These are phyloP conservation scores for Hypoxylon crocopeplum DNA, from an alignment of 495 filamentous ascomycete genomes.

Conservation along the genomic window DNA sequence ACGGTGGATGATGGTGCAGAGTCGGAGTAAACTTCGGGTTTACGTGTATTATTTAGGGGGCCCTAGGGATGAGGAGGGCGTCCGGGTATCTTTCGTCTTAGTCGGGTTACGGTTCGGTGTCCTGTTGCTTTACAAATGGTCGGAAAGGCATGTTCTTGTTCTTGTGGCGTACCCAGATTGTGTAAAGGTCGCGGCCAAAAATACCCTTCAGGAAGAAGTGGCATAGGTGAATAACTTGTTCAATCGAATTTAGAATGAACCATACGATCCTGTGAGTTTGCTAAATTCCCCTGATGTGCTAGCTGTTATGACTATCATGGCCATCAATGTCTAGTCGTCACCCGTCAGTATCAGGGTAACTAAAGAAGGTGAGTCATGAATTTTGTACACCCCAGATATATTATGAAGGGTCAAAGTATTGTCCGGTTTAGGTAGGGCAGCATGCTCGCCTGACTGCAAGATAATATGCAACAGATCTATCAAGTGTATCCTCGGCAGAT, in stretches of 20 bases:
- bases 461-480: slow-evolving; percentile 2
- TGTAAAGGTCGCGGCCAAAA: slow-evolving; percentile 8
- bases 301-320: no score
- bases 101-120: slow-evolving; percentile 20
- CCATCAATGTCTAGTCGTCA: no score
- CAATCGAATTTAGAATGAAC: no score
- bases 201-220: slow-evolving; percentile 6
- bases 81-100: slow-evolving; percentile 10
- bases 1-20: slow-evolving; percentile 6
- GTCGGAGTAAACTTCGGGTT: slow-evolving; percentile 1
- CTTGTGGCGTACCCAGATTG: slow-evolving; percentile 21
- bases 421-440: no score
- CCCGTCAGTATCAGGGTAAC: no score
- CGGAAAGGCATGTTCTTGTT: neutral
- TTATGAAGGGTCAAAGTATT: no score
- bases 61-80: neutral
- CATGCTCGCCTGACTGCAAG: neutral
- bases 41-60: neutral
- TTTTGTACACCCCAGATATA: no score
- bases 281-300: no score
- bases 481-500: slow-evolving; percentile 1
- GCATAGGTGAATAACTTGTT: no score
- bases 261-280: no score
- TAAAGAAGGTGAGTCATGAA: no score
- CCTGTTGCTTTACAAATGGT: neutral